A percentile compares a stretch with the other conserved stretches of the same genome.
Conservation (phyloP, 2,329 filamentous ascomycete genomes). For the Zymoseptoria pseudotritici region DNA sequence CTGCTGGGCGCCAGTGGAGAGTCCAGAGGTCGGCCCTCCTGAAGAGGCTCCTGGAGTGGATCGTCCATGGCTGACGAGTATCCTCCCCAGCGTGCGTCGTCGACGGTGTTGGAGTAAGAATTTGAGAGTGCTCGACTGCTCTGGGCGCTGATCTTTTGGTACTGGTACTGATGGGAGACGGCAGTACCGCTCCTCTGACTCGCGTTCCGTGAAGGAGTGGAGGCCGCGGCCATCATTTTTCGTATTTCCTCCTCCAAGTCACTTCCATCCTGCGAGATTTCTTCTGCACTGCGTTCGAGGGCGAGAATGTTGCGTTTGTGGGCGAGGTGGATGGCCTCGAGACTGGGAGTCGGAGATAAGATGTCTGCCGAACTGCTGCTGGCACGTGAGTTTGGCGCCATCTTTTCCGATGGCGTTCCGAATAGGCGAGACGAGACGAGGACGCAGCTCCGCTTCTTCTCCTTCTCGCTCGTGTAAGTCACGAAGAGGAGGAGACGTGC, state of each 20-base stretch:
- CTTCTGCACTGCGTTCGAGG: slow-evolving; percentile 68
- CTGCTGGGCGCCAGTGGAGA: slow-evolving; percentile 26
- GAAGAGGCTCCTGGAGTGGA: slow-evolving; percentile 34
- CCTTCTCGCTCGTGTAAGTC: neutral
- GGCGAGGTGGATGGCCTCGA: neutral
- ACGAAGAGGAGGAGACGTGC: neutral
- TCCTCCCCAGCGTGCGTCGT: slow-evolving; percentile 57
- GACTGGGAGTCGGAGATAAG: neutral
- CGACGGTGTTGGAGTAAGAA: slow-evolving; percentile 66
- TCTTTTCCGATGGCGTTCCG: too few relatives aligned
- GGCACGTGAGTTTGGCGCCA: neutral
- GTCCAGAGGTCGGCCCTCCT: slow-evolving; percentile 30
- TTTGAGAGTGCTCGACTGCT: slow-evolving; percentile 46
- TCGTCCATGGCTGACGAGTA: slow-evolving; percentile 53
- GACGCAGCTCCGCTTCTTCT: neutral
- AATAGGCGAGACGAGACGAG: neutral
- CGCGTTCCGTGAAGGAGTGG: slow-evolving; percentile 14
- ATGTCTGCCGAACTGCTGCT: neutral
- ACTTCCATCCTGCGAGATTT: slow-evolving; percentile 53
- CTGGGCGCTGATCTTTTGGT: slow-evolving; percentile 6
- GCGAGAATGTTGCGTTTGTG: slow-evolving; percentile 51
- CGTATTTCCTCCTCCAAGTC: slow-evolving; percentile 74
- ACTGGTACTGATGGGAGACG: slow-evolving; percentile 15
- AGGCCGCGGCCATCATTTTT: slow-evolving; percentile 53
- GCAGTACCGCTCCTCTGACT: slow-evolving; percentile 14